Conservation (phyloP, 2,329 filamentous ascomycete genomes). For the Claviceps quebecensis region DNA sequence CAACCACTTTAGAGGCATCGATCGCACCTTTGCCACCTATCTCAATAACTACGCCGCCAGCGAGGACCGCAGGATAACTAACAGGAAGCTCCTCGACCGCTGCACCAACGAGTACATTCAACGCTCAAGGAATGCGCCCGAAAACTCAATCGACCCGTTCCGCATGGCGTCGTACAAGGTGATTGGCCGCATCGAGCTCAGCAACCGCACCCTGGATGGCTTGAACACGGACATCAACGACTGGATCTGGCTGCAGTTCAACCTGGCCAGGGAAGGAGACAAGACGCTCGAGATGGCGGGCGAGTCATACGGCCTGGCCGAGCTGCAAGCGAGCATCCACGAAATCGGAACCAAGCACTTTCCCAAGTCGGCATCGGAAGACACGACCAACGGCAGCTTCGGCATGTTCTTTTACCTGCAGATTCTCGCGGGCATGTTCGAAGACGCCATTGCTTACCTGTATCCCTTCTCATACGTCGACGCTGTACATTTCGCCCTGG, state of each 20-base stretch:
- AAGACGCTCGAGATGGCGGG: conserved; percentile 49
- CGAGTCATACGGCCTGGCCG: conserved; percentile 49
- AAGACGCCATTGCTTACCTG: conserved; percentile 81
- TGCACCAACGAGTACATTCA: conserved; percentile 86
- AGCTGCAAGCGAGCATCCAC: conserved; percentile 65
- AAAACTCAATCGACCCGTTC: conserved; percentile 84
- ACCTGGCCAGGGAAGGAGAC: conserved; percentile 52
- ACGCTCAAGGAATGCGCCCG: conserved; percentile 67
- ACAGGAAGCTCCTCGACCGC: conserved; percentile 66
- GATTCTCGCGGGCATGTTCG: conserved; percentile 81
- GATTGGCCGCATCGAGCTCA: conserved; percentile 63
- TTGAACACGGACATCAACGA: conserved; percentile 53
- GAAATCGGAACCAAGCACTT: conserved; percentile 91
- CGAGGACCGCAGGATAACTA: conserved; percentile 57
- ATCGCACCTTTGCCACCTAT: conserved; percentile 80
- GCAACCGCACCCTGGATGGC: conserved; percentile 48
- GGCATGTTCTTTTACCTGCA: conserved; percentile 92
- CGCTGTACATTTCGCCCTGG: conserved; percentile 87
- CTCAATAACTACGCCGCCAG: conserved; percentile 71
- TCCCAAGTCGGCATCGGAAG: conserved; percentile 64
- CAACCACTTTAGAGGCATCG: conserved; percentile 73
- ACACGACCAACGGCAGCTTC: conserved; percentile 58
- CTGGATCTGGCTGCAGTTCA: conserved; percentile 61
- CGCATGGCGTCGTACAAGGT: conserved; percentile 97
- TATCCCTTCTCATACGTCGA: conserved; percentile 87